Evolutionary conservation across 805 yeast genomes (phyloP).

Genomic region (Saccharomycopsis sp.): DNA sequence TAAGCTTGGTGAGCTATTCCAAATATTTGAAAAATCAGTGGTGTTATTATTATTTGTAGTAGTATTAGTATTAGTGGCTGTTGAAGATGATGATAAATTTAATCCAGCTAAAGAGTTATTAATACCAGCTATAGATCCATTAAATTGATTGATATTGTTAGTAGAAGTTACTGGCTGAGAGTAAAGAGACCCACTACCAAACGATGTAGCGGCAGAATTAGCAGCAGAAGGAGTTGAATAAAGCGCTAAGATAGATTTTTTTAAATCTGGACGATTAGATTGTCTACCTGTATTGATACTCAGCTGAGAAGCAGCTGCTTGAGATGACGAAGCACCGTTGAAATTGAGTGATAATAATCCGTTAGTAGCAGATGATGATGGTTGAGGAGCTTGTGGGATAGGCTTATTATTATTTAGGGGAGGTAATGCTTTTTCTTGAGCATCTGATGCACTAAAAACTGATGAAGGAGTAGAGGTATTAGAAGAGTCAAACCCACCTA

Average conservation of each 20-base stretch:
- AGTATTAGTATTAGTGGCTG: background rate
- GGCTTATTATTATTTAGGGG: too few relatives aligned
- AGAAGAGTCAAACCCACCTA: constrained; percentile 3
- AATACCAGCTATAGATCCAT: too few relatives aligned
- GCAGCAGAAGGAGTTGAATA: constrained; percentile 52
- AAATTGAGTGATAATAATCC: constrained; percentile 17
- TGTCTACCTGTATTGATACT: constrained; percentile 9
- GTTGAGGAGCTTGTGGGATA: background rate
- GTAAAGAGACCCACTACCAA: constrained; percentile 3
- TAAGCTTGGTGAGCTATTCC: too few relatives aligned
- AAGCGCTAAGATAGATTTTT: constrained; percentile 81
- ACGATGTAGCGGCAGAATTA: constrained; percentile 16
- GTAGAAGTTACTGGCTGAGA: constrained; percentile 10
- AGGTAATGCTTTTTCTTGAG: background rate
- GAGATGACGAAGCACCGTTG: constrained; percentile 8
- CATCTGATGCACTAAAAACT: background rate
- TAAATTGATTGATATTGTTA: background rate
- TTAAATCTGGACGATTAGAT: constrained; percentile 63
- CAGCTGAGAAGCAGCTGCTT: constrained; percentile 15
- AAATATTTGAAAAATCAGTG: too few relatives aligned
- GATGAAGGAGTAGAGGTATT: constrained; percentile 1
- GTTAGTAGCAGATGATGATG: constrained; percentile 5
- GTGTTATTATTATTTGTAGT: background rate
- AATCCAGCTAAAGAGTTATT: constrained; percentile 13
- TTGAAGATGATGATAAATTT: constrained; percentile 6